Conservation (phyloP, 352 stramenopile species). For the Lagenidium giganteum region DNA sequence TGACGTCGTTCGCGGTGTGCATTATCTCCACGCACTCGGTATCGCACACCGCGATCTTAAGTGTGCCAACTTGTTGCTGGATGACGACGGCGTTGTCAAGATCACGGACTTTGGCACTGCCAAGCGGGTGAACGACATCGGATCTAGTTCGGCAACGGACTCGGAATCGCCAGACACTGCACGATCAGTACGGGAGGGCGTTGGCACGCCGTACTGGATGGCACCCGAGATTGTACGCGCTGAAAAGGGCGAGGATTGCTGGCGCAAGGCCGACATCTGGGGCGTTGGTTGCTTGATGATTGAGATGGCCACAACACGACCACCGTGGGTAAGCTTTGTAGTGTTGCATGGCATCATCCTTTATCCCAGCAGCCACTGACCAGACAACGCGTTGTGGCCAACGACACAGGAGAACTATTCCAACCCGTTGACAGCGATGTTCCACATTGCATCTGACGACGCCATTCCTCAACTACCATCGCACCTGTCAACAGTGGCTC, state of each 20-base stretch:
- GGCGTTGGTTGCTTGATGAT: slow-evolving; percentile 86
- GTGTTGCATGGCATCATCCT: neutral
- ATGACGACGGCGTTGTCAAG: slow-evolving; percentile 58
- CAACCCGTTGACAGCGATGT: slow-evolving; percentile 63
- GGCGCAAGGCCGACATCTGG: slow-evolving; percentile 91
- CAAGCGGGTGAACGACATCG: slow-evolving; percentile 38
- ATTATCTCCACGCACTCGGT: slow-evolving; percentile 61
- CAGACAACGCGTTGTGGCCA: too few relatives aligned
- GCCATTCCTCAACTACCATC: slow-evolving; percentile 32
- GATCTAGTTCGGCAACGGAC: too few relatives aligned
- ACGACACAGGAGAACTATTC: slow-evolving; percentile 38
- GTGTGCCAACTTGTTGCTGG: slow-evolving; percentile 80
- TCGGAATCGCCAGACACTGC: too few relatives aligned
- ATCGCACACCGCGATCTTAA: slow-evolving; percentile 88
- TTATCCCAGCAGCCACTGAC: too few relatives aligned
- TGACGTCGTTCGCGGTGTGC: slow-evolving; percentile 57
- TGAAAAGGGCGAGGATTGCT: slow-evolving; percentile 57
- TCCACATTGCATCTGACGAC: slow-evolving; percentile 53
- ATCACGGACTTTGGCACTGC: slow-evolving; percentile 86
- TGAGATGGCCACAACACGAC: slow-evolving; percentile 85
- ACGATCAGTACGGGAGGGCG: slow-evolving; percentile 49
- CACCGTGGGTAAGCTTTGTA: slow-evolving; percentile 61
- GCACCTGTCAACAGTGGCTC: slow-evolving; percentile 24
- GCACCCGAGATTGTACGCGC: slow-evolving; percentile 92
- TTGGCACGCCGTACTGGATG: slow-evolving; percentile 95